Conservation (phyloP, 2,329 filamentous ascomycete species). For the Neodidymelliopsis sp. region DNA sequence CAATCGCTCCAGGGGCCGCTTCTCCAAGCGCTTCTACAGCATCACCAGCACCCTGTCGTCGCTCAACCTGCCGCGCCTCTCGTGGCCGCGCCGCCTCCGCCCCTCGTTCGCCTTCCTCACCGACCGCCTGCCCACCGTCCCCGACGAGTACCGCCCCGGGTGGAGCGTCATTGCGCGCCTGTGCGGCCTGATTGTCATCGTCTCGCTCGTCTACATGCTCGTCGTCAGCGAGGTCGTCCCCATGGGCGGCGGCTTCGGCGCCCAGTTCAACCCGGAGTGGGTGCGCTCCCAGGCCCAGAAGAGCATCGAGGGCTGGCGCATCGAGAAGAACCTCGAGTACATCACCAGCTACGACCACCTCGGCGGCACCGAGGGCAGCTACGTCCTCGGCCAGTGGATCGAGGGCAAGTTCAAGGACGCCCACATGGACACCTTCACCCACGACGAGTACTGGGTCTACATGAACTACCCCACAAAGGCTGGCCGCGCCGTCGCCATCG, state of each 20-base stretch:
- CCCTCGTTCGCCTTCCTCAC: constrained; percentile 37
- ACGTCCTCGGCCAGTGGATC: constrained; percentile 83
- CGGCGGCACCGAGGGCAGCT: constrained; percentile 93
- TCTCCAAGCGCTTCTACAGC: constrained; percentile 65
- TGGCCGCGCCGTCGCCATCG: constrained; percentile 81
- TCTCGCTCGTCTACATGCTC: constrained; percentile 81
- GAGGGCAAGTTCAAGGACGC: constrained; percentile 76
- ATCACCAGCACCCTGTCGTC: constrained; percentile 65
- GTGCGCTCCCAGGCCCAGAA: constrained; percentile 78
- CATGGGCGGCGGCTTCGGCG: constrained; percentile 63
- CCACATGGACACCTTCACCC: constrained; percentile 75
- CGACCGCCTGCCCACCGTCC: constrained; percentile 51
- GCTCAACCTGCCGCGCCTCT: constrained; percentile 54
- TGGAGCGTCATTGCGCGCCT: constrained; percentile 75
- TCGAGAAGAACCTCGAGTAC: constrained; percentile 74
- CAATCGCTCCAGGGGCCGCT: constrained; percentile 45
- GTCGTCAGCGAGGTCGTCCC: constrained; percentile 87
- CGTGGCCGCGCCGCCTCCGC: constrained; percentile 15
- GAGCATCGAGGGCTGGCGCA: constrained; percentile 70
- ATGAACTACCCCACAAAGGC: constrained; percentile 85
- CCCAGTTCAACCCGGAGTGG: constrained; percentile 83
- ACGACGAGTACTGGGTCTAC: constrained; percentile 84
- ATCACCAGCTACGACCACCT: constrained; percentile 87
- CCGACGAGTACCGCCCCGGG: constrained; percentile 60
- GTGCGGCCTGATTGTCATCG: constrained; percentile 76